These are phyloP conservation scores for Colletotrichum somersetense DNA, from an alignment of 2,329 filamentous ascomycete species.

Conservation along the genomic window DNA sequence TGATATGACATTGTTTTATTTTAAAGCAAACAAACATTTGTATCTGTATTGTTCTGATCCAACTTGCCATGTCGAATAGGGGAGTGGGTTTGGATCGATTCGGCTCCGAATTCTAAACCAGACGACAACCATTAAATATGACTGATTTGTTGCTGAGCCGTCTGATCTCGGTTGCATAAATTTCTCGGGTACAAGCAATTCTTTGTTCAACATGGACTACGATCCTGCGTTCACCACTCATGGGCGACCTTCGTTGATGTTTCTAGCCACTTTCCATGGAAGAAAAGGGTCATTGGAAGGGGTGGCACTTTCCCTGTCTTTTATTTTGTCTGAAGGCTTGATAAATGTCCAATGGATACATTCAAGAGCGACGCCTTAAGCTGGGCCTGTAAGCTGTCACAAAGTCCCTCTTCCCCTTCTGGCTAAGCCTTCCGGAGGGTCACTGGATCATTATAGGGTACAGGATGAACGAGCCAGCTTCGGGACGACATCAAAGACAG, in stretches of 20 bases:
- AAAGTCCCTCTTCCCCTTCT: background rate
- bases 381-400: background rate
- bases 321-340: background rate
- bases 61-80: background rate
- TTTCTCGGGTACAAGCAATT: background rate
- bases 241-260: background rate
- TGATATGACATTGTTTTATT: accelerated
- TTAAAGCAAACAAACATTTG: background rate
- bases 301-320: background rate
- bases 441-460: background rate
- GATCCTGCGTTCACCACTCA: background rate
- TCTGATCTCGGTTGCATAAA: background rate
- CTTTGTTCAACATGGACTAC: no score
- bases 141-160: background rate
- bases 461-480: background rate
- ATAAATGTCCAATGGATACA: no score
- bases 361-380: background rate
- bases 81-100: background rate
- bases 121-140: background rate
- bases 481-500: background rate
- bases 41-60: background rate
- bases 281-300: background rate
- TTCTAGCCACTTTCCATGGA: background rate
- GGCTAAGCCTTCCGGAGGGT: background rate
- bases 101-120: background rate